Percentiles rank a stretch among this genome's conserved stretches.
phyloP scores from a whole-genome alignment of 192 early-diverging fungal species.

The Dispira parvispora region DNA sequence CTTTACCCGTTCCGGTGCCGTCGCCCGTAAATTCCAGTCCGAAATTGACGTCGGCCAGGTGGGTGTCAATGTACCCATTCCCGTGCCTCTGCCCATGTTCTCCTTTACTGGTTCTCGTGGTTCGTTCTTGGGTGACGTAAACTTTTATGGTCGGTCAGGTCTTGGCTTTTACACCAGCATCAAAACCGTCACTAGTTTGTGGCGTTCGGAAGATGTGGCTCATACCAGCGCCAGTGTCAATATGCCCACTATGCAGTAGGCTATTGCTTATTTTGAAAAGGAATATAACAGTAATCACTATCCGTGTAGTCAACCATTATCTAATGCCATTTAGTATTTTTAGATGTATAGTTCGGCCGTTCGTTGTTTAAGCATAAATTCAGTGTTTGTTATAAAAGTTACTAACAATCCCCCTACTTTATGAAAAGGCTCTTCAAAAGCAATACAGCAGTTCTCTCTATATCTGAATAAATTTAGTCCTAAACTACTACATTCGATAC shows the following conservation, averaged over 20 bases:
- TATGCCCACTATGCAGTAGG: constrained; percentile 72
- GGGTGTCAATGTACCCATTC: constrained; percentile 80
- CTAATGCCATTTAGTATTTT: no score
- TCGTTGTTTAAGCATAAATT: no score
- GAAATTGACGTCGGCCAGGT: constrained; percentile 90
- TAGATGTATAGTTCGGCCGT: no score
- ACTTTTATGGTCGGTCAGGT: constrained; percentile 76
- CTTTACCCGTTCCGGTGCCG: constrained; percentile 81
- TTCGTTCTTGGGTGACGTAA: constrained; percentile 83
- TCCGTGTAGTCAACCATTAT: no score
- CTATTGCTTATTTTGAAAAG: no score
- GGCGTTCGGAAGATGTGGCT: constrained; percentile 73
- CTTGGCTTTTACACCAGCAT: constrained; percentile 77
- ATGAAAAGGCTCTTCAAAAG: no score
- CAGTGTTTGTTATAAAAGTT: no score
- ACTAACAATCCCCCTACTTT: no score
- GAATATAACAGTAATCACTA: no score
- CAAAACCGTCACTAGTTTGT: constrained; percentile 91
- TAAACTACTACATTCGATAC: no score
- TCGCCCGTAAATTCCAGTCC: constrained; percentile 70
- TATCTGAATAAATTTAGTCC: no score
- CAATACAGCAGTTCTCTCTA: no score
- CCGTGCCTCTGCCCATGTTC: constrained; percentile 94
- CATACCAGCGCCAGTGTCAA: constrained; percentile 48
- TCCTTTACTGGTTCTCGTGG: constrained; percentile 84